Conservation (phyloP, 179 eudicot species). For the Carnegiea gigantea region DNA sequence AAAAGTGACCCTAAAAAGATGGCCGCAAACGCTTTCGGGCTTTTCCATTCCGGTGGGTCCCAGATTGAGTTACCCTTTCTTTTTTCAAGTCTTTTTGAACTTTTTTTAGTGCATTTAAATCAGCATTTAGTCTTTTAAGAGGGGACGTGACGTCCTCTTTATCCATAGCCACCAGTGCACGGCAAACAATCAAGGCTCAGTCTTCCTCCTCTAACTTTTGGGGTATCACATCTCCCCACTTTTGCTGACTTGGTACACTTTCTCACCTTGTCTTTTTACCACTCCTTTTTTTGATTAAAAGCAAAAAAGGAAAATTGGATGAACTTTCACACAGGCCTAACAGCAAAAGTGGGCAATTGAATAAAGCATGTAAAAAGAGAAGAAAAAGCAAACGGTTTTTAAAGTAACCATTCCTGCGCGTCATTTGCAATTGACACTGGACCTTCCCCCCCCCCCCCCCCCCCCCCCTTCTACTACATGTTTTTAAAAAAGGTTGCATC, state of each 20-base stretch:
- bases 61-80: not conserved
- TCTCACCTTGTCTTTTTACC: not conserved
- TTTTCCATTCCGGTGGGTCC: not conserved
- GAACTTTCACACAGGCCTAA: too few relatives aligned
- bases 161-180: conserved; percentile 23
- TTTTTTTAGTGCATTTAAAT: not conserved
- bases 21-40: conserved; percentile 13
- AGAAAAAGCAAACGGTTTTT: not conserved
- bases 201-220: not conserved
- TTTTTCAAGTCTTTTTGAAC: not conserved
- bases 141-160: conserved; percentile 13
- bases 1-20: conserved; percentile 17
- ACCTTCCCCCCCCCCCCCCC: too few relatives aligned
- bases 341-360: not conserved
- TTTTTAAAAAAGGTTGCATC: not conserved
- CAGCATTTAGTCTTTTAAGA: not conserved
- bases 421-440: not conserved
- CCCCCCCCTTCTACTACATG: not conserved
- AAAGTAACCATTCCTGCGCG: not conserved
- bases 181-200: not conserved
- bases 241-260: conserved; percentile 16
- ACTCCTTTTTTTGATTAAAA: too few relatives aligned
- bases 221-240: not conserved
- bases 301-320: not conserved
- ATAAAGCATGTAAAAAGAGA: not conserved